Evolutionary conservation across 208 protist species (phyloP), one percentile per base, ranked within the genome.

Genomic region (Crithidia fasciculata): DNA sequence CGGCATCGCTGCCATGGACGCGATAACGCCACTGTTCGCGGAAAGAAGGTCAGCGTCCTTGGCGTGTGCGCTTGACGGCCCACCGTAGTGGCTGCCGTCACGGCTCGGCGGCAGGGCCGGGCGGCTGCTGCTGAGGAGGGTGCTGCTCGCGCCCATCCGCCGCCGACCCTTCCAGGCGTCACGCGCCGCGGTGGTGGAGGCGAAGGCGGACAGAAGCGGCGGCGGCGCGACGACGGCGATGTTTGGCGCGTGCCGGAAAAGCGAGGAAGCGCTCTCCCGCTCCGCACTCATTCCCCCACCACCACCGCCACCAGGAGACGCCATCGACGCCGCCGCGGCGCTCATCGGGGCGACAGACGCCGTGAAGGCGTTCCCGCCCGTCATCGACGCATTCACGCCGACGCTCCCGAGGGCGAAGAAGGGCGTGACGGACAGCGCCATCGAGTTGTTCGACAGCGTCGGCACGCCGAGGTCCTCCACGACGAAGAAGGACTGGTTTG

Each of bases 401-500:
- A 16, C 15, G 8, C 41, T 47, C 13, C 13, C 28, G 64, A 10
- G 0, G 16, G 55, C 19, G 18, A 62, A 44, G 44, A 66, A 37
- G 0, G 57, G 49, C 4, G 62, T 13, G 43, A 19, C 6, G 53
- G 71, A 64, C 8, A 55, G 57, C 28, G 71, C 41, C 10, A 54
- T 58, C 19, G 69, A 59, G 12, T n/a, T 7, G 45, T 49, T 62
- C 49, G n/a, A 52, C n/a, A 69, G 52, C 36, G 44, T 8, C 28
- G 65, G 66, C n/a, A 56, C 37, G 41, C 67, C 67, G 10, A 74
- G 71, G 61, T 87, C 75, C 68, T 88, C 80, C 9, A 88, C 75
- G n/a, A 81, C 71, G 59, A 88, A 88, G 69, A 88, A 88, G 50
- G 83, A 88, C 18, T 81, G 76, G 37, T 85, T 88, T 5, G 81